These are phyloP conservation scores for Dothideomycetes sp. DNA, from an alignment of 2,329 filamentous ascomycete species.

Conservation along the genomic window DNA sequence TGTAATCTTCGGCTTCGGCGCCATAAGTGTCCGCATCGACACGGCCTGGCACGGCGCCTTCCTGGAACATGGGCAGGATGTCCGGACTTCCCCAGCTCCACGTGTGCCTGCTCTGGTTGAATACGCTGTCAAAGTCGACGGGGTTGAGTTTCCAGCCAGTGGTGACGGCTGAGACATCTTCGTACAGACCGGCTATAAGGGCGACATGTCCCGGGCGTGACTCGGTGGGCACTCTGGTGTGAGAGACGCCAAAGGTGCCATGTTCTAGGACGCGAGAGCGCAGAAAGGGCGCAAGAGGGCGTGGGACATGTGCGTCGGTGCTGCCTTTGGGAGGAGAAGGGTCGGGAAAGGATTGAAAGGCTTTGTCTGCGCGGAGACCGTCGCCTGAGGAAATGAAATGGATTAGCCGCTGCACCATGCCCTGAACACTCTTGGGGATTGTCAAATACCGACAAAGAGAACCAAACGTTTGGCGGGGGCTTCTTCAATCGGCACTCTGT, in stretches of 20 bases:
- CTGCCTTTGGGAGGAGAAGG: conserved; percentile 55
- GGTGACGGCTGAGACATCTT: conserved; percentile 93
- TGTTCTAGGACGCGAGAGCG: conserved; percentile 79
- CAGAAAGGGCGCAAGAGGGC: conserved; percentile 80
- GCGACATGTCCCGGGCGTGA: conserved; percentile 94
- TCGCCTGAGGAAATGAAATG: conserved; percentile 49
- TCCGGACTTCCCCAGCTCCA: conserved; percentile 99
- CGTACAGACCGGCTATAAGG: conserved; percentile 89
- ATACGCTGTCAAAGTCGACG: conserved; percentile 96
- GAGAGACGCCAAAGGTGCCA: conserved; percentile 93
- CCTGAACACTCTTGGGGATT: too few relatives aligned
- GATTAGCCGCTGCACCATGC: conserved; percentile 3
- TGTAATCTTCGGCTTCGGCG: conserved; percentile 82
- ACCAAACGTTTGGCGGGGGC: conserved; percentile 84
- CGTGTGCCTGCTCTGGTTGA: conserved; percentile 91
- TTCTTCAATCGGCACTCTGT: conserved; percentile 53
- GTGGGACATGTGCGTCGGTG: conserved; percentile 56
- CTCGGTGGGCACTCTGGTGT: conserved; percentile 93
- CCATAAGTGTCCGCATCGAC: conserved; percentile 82
- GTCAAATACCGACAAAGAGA: conserved; percentile 75
- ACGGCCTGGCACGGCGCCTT: conserved; percentile 76
- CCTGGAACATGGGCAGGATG: conserved; percentile 93
- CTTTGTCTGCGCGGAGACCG: conserved; percentile 92
- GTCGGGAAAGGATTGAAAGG: conserved; percentile 86
- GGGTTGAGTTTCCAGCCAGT: conserved; percentile 98